Conservation (phyloP, 768 basidiomycete genomes). For the Pulveroboletus ravenelii region DNA sequence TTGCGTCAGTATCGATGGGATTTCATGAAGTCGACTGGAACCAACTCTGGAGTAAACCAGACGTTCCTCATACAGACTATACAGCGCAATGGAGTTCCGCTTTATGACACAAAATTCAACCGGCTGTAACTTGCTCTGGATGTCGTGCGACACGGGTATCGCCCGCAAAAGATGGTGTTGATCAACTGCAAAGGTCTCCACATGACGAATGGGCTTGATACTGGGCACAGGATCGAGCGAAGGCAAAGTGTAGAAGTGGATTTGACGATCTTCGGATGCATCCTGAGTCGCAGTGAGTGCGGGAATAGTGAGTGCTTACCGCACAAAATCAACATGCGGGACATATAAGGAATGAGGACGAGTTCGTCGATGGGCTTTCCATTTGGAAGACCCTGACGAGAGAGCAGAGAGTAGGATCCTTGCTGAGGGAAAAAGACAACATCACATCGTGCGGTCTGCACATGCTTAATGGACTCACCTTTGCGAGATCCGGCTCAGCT, state of each 20-base stretch:
- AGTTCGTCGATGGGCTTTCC: slow-evolving; percentile 78
- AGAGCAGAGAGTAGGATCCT: slow-evolving; percentile 61
- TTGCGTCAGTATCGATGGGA: neutral
- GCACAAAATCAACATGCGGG: slow-evolving; percentile 69
- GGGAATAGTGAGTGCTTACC: slow-evolving; percentile 41
- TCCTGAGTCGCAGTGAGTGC: neutral
- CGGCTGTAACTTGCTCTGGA: slow-evolving; percentile 39
- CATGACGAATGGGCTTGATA: slow-evolving; percentile 78
- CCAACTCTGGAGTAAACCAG: slow-evolving; percentile 57
- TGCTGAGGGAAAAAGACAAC: slow-evolving; percentile 30
- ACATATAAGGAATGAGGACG: slow-evolving; percentile 70
- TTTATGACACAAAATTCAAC: slow-evolving; percentile 76
- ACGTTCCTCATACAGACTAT: slow-evolving; percentile 56
- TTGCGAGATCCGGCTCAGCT: slow-evolving; percentile 43
- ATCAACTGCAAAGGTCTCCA: slow-evolving; percentile 78
- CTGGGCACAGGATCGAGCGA: slow-evolving; percentile 64
- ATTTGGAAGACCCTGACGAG: slow-evolving; percentile 64
- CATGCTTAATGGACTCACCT: slow-evolving; percentile 32
- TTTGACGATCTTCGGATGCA: slow-evolving; percentile 43
- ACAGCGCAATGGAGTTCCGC: slow-evolving; percentile 57
- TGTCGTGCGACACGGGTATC: slow-evolving; percentile 37
- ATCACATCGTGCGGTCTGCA: neutral
- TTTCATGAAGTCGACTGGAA: neutral
- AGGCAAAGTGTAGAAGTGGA: slow-evolving; percentile 80
- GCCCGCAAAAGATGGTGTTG: slow-evolving; percentile 61